Percentiles rank a stretch among this genome's conserved stretches.
Conservation (phyloP, 352 stramenopile genomes). For the Phytopythium oedochilum region DNA sequence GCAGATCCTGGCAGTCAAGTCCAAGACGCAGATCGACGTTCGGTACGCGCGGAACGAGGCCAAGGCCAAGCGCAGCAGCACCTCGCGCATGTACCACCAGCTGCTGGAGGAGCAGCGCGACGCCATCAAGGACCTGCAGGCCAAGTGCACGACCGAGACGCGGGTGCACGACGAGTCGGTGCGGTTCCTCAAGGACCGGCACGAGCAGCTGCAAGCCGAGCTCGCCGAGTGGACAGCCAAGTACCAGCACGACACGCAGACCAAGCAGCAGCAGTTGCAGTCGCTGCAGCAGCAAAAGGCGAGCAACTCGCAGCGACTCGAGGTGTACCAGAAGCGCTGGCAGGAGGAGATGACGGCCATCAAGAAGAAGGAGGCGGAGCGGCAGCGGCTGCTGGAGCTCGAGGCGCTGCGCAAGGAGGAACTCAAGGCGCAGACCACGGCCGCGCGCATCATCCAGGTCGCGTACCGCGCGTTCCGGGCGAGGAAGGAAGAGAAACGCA, state of each 20-base stretch:
- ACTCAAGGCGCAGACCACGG: conserved; percentile 61
- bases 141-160: conserved; percentile 54
- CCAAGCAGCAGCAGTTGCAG: conserved; percentile 59
- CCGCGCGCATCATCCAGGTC: conserved; percentile 64
- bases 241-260: conserved; percentile 78
- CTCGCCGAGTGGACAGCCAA: conserved; percentile 71
- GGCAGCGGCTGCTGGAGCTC: conserved; percentile 59
- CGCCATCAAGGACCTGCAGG: conserved; percentile 61
- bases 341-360: conserved; percentile 66
- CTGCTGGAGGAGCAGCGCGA: conserved; percentile 73
- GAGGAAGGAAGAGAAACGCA: conserved; percentile 58
- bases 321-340: conserved; percentile 65
- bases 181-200: conserved; percentile 74
- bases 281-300: conserved; percentile 52
- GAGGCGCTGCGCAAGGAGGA: conserved; percentile 63
- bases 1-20: conserved; percentile 79
- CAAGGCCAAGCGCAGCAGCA: conserved; percentile 82
- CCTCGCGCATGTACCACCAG: conserved; percentile 71
- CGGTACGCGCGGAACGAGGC: conserved; percentile 77
- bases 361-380: conserved; percentile 70
- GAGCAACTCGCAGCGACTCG: conserved; percentile 53
- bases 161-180: conserved; percentile 76
- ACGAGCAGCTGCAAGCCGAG: conserved; percentile 61
- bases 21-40: conserved; percentile 81
- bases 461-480: conserved; percentile 41